Evolutionary conservation across 2,329 filamentous ascomycete genomes (phyloP).

Genomic region (Ceratocystis huliohia): DNA sequence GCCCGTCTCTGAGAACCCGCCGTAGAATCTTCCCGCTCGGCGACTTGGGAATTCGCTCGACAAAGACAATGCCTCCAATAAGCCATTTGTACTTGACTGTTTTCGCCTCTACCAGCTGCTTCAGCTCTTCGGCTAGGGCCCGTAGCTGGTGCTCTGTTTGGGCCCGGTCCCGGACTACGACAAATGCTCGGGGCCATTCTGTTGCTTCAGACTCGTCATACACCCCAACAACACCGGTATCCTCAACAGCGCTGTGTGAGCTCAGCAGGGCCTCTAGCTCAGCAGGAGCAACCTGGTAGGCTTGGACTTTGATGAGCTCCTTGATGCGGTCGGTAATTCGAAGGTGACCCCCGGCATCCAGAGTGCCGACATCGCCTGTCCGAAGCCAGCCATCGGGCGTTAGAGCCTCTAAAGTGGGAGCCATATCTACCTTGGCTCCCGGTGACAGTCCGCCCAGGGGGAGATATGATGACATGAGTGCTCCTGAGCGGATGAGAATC

Average conservation of each 20-base stretch:
- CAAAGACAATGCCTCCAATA: constrained; percentile 56
- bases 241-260: constrained; percentile 38
- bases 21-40: constrained; percentile 40
- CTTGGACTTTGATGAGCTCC: constrained; percentile 51
- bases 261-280: constrained; percentile 33
- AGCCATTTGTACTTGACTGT: constrained; percentile 54
- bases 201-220: constrained; percentile 43
- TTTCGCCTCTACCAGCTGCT: constrained; percentile 44
- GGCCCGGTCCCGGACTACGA: constrained; percentile 32
- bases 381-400: constrained; percentile 53
- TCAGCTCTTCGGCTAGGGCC: constrained; percentile 41
- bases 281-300: constrained; percentile 46
- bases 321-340: constrained; percentile 62
- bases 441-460: constrained; percentile 35
- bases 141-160: constrained; percentile 29
- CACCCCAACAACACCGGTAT: constrained; percentile 53
- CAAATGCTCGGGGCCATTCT: constrained; percentile 51
- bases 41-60: constrained; percentile 60
- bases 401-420: constrained; percentile 29
- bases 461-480: constrained; percentile 57
- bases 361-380: constrained; percentile 56
- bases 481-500: constrained; percentile 51
- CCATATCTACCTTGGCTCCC: constrained; percentile 28
- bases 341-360: constrained; percentile 42
- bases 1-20: constrained; percentile 32